Conservation (phyloP, 257 asterid genomes). For the Agastache rugosa region DNA sequence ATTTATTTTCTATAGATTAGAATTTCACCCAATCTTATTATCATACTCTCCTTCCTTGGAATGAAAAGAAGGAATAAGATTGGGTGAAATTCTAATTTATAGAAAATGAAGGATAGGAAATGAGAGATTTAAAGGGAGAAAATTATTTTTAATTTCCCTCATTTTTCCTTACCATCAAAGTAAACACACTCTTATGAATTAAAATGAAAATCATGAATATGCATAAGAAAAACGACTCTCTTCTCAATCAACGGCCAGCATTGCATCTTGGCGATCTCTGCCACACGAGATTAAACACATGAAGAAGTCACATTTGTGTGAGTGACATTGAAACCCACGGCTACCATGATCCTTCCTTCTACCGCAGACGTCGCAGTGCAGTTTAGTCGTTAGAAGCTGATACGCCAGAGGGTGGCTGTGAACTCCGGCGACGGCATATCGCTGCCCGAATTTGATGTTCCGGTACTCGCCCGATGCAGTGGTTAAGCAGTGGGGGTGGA, state of each 20-base stretch:
- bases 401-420: not conserved
- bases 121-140: no score
- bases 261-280: not conserved
- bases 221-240: no score
- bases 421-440: not conserved
- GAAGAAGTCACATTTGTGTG: constrained; percentile 16
- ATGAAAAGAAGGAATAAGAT: no score
- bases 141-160: no score
- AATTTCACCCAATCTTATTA: no score
- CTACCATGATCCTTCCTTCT: not conserved
- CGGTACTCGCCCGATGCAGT: not conserved
- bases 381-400: not conserved
- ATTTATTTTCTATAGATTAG: no score
- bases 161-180: no score
- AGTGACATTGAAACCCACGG: not conserved
- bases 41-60: no score
- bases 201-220: no score
- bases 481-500: not conserved
- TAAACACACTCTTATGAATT: no score
- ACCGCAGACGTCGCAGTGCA: not conserved
- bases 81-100: no score
- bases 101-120: no score
- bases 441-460: constrained; percentile 8
- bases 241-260: not conserved
- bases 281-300: not conserved